Conservation (phyloP, 495 filamentous ascomycete species). For the Staphylotrichum tortipilum region DNA sequence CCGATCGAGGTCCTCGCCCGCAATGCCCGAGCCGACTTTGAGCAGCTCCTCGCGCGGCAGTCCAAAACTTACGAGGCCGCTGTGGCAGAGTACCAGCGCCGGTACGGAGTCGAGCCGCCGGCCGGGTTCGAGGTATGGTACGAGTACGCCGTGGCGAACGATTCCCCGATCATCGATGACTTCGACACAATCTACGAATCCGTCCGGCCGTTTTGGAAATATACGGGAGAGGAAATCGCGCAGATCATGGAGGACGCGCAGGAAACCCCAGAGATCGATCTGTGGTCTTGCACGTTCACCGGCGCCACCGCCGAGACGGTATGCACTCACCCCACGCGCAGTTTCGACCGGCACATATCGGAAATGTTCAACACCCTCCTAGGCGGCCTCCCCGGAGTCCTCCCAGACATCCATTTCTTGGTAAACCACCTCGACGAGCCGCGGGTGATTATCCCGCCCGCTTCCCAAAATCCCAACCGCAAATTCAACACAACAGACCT, state of each 20-base stretch:
- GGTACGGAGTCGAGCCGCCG: conserved; percentile 48
- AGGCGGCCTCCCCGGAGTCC: conserved; percentile 45
- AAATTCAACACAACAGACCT: conserved; percentile 1
- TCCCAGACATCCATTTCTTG: conserved; percentile 67
- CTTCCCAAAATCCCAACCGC: background rate
- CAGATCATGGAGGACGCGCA: conserved; percentile 6
- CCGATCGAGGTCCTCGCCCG: conserved; percentile 39
- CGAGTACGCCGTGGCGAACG: conserved; percentile 48
- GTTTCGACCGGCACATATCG: conserved; percentile 17
- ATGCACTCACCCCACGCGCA: conserved; percentile 19
- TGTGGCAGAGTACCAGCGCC: conserved; percentile 42
- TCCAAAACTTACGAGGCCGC: conserved; percentile 38
- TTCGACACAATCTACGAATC: conserved; percentile 44
- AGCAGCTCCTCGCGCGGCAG: conserved; percentile 31
- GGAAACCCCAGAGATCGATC: conserved; percentile 8
- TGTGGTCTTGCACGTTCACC: conserved; percentile 22
- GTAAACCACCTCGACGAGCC: conserved; percentile 77
- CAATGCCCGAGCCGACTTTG: conserved; percentile 32
- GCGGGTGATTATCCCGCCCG: conserved; percentile 50
- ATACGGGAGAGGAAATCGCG: conserved; percentile 20
- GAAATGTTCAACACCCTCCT: conserved; percentile 42
- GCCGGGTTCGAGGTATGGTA: conserved; percentile 57
- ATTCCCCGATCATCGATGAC: conserved; percentile 61
- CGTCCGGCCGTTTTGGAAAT: conserved; percentile 21
- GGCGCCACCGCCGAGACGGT: conserved; percentile 12